Conservation (phyloP, 352 stramenopile genomes). For the Phytophthora tubulina region DNA sequence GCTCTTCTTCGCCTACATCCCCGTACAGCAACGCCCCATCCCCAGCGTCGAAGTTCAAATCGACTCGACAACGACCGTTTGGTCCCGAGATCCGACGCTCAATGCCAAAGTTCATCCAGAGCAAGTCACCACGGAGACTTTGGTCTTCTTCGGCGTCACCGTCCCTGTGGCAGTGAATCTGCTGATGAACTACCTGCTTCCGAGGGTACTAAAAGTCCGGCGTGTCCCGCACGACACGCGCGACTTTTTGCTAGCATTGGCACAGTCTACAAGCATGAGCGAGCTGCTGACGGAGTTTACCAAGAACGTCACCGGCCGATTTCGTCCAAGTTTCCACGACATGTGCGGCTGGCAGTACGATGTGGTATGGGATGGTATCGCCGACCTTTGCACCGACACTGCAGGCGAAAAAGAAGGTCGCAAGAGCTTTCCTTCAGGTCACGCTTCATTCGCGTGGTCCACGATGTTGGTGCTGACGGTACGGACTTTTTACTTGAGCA, state of each 20-base stretch:
- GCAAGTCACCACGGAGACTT: constrained; percentile 57
- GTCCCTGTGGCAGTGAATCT: constrained; percentile 61
- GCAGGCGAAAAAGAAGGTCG: constrained; percentile 66
- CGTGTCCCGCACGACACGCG: constrained; percentile 72
- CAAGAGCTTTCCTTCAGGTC: constrained; percentile 77
- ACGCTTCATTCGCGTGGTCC: constrained; percentile 76
- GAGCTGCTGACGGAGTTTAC: constrained; percentile 76
- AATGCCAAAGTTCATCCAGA: constrained; percentile 55
- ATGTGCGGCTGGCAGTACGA: constrained; percentile 83
- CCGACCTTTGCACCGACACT: constrained; percentile 61
- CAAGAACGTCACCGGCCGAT: constrained; percentile 74
- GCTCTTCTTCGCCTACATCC: constrained; percentile 59
- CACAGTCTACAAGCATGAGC: constrained; percentile 57
- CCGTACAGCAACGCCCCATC: constrained; percentile 59
- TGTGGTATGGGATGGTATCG: constrained; percentile 68
- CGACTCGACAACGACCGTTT: constrained; percentile 49
- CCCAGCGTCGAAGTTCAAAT: constrained; percentile 57
- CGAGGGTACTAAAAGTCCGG: constrained; percentile 50
- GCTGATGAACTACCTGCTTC: constrained; percentile 66
- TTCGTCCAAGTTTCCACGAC: constrained; percentile 78
- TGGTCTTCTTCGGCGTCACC: constrained; percentile 41
- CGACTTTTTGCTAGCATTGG: constrained; percentile 71
- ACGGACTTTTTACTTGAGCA: neutral
- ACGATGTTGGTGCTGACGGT: constrained; percentile 78
- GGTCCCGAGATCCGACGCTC: constrained; percentile 57